Evolutionary conservation across 129 eudicot species (phyloP).

Genomic region (Lactuca saligna): DNA sequence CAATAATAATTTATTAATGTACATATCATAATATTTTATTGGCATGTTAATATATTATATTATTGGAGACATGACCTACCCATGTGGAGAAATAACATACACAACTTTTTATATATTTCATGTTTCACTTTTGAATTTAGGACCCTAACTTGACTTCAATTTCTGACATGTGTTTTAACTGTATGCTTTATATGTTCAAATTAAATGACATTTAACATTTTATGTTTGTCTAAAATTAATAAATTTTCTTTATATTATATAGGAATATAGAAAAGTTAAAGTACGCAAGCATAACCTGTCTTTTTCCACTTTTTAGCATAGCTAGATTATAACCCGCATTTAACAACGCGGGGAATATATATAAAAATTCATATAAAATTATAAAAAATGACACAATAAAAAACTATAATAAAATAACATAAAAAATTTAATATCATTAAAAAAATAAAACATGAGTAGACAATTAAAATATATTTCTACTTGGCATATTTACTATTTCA

Average conservation of each 20-base stretch:
- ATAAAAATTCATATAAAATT: no score
- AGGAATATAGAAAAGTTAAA: neutral
- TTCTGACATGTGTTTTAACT: neutral
- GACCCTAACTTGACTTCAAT: slow-evolving; percentile 21
- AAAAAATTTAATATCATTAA: no score
- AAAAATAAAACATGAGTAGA: no score
- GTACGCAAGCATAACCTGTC: no score
- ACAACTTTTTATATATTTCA: slow-evolving; percentile 5
- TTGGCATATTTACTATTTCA: no score
- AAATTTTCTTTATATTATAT: neutral
- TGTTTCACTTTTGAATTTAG: slow-evolving; percentile 10
- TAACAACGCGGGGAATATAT: no score
- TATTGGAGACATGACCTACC: neutral
- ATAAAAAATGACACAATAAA: no score
- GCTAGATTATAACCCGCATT: no score
- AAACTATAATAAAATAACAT: no score
- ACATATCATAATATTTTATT: neutral
- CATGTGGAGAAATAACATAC: slow-evolving; percentile 13
- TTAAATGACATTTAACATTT: neutral
- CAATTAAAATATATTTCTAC: no score
- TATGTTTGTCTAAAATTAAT: slow-evolving; percentile 12
- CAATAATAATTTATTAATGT: neutral
- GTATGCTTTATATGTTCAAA: neutral
- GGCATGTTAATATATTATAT: neutral
- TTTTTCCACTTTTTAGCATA: no score